Evolutionary conservation across 768 basidiomycete genomes (phyloP), one percentile per base, ranked within the genome.

Genomic region (Sarcodon aspratus): DNA sequence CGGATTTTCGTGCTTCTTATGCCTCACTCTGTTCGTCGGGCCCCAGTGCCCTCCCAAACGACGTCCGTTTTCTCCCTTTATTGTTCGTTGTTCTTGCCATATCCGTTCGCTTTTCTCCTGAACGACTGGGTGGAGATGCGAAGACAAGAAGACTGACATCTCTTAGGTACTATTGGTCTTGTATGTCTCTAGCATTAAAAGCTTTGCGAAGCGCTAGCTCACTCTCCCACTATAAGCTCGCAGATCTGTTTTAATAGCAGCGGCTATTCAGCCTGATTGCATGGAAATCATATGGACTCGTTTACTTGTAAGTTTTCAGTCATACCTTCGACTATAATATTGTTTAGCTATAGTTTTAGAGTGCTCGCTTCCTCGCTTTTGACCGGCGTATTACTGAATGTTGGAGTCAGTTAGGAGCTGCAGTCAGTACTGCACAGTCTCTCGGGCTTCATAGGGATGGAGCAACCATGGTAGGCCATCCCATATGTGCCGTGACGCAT

Each of bases 371-470:
- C 56, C 61, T 80, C 45, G 71, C 76, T 4, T 79, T 89, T 58
- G 86, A 90, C 60, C 79, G 86, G 44, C 79, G 87, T 44, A 85
- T 95, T 50, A 93, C 92, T 7, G 93, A 96, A 66, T 93, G 92
- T 58, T 97, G 93, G 91, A 91, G 88, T 61, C 91, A 95, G 58
- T 71, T 97, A 13, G 93, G 93, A 34, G 92, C 93, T 6, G 90
- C 90, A 44, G 83, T 97, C 11, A 69, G 92, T 51, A 96, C 93
- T 33, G 93, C 92, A 8, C 92, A 95, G 58, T 93, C 93, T 3
- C 78, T 97, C 17, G 94, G 93, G 8, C 66, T 97, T 34, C 93
- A 96, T 66, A 76, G 93, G 46, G 93, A 97, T 64, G 88, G 86
- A 9, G 76, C 82, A 1, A 80, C 79, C 33, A 80, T 89, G 71